A percentile compares a stretch with the other conserved stretches of the same genome.
phyloP scores from a whole-genome alignment of 441 rosid genomes.

The Mallotus japonicus region DNA sequence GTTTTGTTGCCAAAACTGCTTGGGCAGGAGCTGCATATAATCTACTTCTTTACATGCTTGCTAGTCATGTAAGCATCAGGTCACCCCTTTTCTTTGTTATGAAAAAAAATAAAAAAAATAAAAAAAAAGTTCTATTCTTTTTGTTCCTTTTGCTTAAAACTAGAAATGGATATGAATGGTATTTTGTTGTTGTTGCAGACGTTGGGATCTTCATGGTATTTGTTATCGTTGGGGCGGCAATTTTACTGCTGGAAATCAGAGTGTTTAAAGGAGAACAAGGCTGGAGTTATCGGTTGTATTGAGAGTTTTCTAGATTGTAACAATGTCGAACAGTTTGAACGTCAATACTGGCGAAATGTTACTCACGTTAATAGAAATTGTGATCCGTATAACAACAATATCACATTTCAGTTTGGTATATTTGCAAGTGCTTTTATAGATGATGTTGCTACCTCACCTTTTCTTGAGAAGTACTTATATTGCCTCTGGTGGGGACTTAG shows the following conservation, averaged over 20 bases:
- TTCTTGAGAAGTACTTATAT: conserved; percentile 68
- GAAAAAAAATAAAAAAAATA: no score
- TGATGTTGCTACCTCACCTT: conserved; percentile 56
- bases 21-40: conserved; percentile 97
- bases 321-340: conserved; percentile 37
- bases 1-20: conserved; percentile 79
- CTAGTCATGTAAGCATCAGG: conserved; percentile 66
- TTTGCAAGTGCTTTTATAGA: conserved; percentile 68
- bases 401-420: conserved; percentile 60
- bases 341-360: conserved; percentile 57
- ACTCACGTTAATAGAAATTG: conserved; percentile 51
- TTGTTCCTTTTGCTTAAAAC: no score
- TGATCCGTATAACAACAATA: conserved; percentile 44
- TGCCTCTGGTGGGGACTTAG: conserved; percentile 98
- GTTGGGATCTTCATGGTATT: conserved; percentile 83
- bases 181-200: conserved; percentile 35
- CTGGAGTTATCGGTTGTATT: conserved; percentile 26
- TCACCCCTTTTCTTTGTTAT: background rate
- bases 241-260: conserved; percentile 62
- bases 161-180: background rate
- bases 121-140: no score
- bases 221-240: conserved; percentile 64
- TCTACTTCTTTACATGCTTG: conserved; percentile 68
- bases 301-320: conserved; percentile 53
- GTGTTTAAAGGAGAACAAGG: conserved; percentile 49